Conservation (phyloP, 495 filamentous ascomycete species). For the Cercophora newfieldiana region DNA sequence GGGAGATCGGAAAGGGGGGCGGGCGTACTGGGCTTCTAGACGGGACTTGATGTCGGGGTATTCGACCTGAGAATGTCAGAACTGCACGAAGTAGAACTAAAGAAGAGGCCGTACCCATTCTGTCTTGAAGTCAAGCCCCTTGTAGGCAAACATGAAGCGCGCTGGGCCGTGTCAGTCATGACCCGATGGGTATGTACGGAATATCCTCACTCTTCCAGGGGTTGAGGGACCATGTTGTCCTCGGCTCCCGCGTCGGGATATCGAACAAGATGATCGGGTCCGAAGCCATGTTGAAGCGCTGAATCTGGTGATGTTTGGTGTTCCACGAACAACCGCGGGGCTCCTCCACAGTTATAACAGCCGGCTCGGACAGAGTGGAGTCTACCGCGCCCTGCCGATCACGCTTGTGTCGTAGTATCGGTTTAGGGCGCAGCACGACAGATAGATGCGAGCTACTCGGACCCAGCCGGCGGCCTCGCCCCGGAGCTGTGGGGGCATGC, state of each 20-base stretch:
- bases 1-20: not conserved
- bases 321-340: not conserved
- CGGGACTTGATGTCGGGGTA: conserved; percentile 58
- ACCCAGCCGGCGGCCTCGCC: not conserved
- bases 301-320: not conserved
- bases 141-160: conserved; percentile 60
- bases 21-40: conserved; percentile 31
- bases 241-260: conserved; percentile 49
- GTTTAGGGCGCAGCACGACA: not conserved
- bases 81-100: not conserved
- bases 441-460: conserved; percentile 1
- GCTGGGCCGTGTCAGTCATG: conserved; percentile 35
- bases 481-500: not conserved
- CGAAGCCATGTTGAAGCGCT: conserved; percentile 12
- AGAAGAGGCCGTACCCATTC: conserved; percentile 51
- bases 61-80: conserved; percentile 36
- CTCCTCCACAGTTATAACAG: not conserved
- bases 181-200: not conserved
- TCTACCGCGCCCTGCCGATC: not conserved
- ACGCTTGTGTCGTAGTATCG: not conserved
- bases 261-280: conserved; percentile 54
- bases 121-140: conserved; percentile 62
- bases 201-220: conserved; percentile 57
- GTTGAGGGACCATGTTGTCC: conserved; percentile 58
- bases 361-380: not conserved